Percentiles rank a stretch among this genome's conserved stretches.
These are phyloP conservation scores for Bruguiera hainesii DNA, from an alignment of 441 rosid species.

Conservation along the genomic window DNA sequence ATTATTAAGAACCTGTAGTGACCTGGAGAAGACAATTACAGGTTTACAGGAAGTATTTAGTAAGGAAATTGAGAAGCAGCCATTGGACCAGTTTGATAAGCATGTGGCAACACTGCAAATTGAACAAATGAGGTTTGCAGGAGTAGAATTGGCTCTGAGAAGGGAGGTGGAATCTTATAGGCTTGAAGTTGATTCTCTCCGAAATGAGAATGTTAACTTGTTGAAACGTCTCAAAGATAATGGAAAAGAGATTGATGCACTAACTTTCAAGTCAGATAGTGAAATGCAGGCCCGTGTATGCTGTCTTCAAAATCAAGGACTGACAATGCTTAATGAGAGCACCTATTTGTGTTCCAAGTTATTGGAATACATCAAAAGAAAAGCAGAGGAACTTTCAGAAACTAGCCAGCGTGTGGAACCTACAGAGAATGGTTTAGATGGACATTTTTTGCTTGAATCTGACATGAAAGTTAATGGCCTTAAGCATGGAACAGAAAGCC, in stretches of 20 bases:
- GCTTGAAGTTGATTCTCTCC: constrained; percentile 71
- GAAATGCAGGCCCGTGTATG: constrained; percentile 60
- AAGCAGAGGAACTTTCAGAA: constrained; percentile 43
- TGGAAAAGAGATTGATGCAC: constrained; percentile 44
- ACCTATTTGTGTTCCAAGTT: constrained; percentile 53
- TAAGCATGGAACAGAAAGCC: constrained; percentile 65
- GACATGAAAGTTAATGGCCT: constrained; percentile 70
- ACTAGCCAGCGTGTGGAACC: constrained; percentile 32
- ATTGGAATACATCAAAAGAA: constrained; percentile 64
- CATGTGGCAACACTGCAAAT: constrained; percentile 49
- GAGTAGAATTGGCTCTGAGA: constrained; percentile 73
- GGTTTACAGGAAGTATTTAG: constrained; percentile 59
- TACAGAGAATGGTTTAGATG: constrained; percentile 46
- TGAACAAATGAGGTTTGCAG: constrained; percentile 87
- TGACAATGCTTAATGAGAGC: constrained; percentile 66
- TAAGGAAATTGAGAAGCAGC: constrained; percentile 42
- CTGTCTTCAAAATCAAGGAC: constrained; percentile 78
- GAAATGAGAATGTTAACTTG: constrained; percentile 72
- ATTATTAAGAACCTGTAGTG: constrained; percentile 69
- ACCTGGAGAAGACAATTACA: constrained; percentile 79
- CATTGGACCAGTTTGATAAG: constrained; percentile 43
- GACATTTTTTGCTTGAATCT: constrained; percentile 68
- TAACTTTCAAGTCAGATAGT: constrained; percentile 65
- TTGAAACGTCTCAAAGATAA: constrained; percentile 67
- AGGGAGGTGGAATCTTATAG: constrained; percentile 64